phyloP scores from a whole-genome alignment of 106 monocot species.

The Dendrobium huoshanense region DNA sequence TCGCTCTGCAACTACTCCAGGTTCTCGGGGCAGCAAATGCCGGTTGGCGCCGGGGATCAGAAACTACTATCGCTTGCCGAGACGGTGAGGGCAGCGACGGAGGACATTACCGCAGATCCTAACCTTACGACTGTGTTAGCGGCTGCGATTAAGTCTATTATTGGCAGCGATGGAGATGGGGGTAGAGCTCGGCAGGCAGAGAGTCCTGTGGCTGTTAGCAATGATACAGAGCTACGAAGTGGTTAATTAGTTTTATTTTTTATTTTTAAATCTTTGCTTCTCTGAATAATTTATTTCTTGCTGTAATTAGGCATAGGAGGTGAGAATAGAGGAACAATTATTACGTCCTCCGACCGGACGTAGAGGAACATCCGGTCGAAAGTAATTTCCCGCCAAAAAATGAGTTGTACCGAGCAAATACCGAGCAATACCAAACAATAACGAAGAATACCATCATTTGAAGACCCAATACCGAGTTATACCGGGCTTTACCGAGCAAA shows the following conservation, averaged over 20 bases:
- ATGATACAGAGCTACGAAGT: not conserved
- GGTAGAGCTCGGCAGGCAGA: too few species aligned
- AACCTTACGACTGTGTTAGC: constrained; percentile 57
- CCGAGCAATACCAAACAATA: too few species aligned
- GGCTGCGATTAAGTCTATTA: constrained; percentile 64
- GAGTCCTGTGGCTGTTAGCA: too few species aligned
- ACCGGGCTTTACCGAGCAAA: too few species aligned
- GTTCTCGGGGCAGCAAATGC: constrained; percentile 71
- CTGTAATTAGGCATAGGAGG: not conserved
- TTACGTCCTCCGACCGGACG: too few species aligned
- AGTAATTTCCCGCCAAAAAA: too few species aligned
- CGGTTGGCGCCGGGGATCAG: constrained; percentile 1
- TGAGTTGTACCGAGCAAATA: too few species aligned
- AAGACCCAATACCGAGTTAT: too few species aligned
- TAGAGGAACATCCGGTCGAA: too few species aligned
- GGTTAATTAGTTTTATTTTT: not conserved
- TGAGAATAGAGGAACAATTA: too few species aligned
- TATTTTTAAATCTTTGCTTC: not conserved
- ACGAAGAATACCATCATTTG: too few species aligned
- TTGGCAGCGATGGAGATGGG: constrained; percentile 9
- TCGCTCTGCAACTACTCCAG: constrained; percentile 48
- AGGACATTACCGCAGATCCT: constrained; percentile 55
- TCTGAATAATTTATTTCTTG: not conserved
- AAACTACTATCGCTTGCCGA: constrained; percentile 24
- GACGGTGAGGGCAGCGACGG: constrained; percentile 52